These are phyloP conservation scores for Candida tropicalis DNA, from an alignment of 1,139 yeast species.

Conservation along the genomic window DNA sequence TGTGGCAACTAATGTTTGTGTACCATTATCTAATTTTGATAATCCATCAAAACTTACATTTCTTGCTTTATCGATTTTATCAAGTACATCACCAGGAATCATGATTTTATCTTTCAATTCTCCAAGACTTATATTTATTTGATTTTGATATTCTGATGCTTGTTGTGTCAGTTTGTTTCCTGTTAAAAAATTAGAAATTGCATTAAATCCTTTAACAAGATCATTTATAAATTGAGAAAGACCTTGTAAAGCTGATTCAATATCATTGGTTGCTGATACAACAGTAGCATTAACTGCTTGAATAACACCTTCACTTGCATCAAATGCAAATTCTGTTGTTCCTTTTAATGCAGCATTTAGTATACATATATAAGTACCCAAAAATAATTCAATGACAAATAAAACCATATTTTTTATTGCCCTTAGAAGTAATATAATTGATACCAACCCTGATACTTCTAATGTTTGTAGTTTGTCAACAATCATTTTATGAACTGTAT, in stretches of 20 bases:
- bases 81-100: slow-evolving; percentile 64
- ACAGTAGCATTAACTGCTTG: slow-evolving; percentile 63
- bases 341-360: slow-evolving; percentile 74
- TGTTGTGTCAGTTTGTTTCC: slow-evolving; percentile 30
- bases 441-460: slow-evolving; percentile 14
- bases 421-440: slow-evolving; percentile 12
- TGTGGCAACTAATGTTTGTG: slow-evolving; percentile 20
- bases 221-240: slow-evolving; percentile 56
- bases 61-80: slow-evolving; percentile 49
- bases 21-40: slow-evolving; percentile 44
- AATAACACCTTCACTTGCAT: slow-evolving; percentile 67
- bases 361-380: slow-evolving; percentile 88
- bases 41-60: slow-evolving; percentile 58
- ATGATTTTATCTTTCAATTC: slow-evolving; percentile 53
- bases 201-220: slow-evolving; percentile 36
- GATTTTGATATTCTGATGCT: slow-evolving; percentile 30
- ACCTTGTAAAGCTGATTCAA: slow-evolving; percentile 64
- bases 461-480: slow-evolving; percentile 13
- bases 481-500: slow-evolving; percentile 14
- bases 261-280: slow-evolving; percentile 52
- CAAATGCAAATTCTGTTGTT: slow-evolving; percentile 70
- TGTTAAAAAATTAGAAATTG: slow-evolving; percentile 57
- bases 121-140: slow-evolving; percentile 61
- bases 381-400: slow-evolving; percentile 68
- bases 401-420: slow-evolving; percentile 61